Base-by-base conservation (phyloP, 78 protist genomes). In the Dictyostelium intermedium region DNA sequence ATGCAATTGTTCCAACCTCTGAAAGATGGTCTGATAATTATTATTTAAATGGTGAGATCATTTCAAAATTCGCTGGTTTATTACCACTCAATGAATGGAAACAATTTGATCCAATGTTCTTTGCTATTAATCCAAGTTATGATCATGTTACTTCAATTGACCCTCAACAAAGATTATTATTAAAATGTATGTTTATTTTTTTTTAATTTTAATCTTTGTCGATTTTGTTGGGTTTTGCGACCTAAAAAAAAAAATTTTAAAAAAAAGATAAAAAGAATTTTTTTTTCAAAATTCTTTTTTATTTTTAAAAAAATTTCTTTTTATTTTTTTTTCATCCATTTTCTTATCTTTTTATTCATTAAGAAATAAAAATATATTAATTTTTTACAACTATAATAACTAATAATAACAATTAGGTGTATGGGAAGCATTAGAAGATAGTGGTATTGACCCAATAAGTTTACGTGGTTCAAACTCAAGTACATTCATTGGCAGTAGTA, bases 101-200 rank as follows among this genome's bases (percentile, higher is more conserved):
- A 53, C 41, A 34, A 30, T 89, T 94, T 91, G 98, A 96, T 89
- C 78, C 74, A 47, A 23, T 84, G 37, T 43, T 56, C 34, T 96
- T 79, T 73, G 86, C 37, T 20, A 72, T 97, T 2, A 11, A 87
- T 5, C 96, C 91, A n/a, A 86, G 35, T 39, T 97, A 97, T 53
- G 72, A 61, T n/a, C 1, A 61, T 61, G 91, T 96, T n/a, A 16
- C 4, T n/a, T 25, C 34, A 27, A 74, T 96, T 25, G 98, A 97
- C 56, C 98, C 98, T n/a, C 96, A 96, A 86, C 98, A 97, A 66
- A 72, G 97, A 13, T 27, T 97, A 3, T 34, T 92, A 4, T 81
- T 96, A 37, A 96, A 97, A 85, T 50, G 61, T 50, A 41, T 41
- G 45, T 41, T 66, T 86, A 77, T 25, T n/a, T n/a, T n/a, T n/a